Evolutionary conservation across 495 filamentous ascomycete genomes (phyloP), one percentile per base, ranked within the genome.

Genomic region (Friedmanniomyces endolithicus): DNA sequence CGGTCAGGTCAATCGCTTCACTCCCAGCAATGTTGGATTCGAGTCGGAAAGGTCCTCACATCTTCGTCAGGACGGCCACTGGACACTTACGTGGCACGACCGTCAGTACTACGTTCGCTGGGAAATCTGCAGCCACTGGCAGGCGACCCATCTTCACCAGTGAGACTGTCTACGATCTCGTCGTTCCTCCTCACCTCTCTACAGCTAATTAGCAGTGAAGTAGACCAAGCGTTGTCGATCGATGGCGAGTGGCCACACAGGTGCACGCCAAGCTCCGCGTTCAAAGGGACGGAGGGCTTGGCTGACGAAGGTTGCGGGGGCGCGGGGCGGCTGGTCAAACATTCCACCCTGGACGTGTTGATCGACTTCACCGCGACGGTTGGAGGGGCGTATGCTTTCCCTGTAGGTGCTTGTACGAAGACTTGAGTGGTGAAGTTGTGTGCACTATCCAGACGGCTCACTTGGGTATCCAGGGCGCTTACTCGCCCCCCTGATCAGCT

Each of bases 101-200:
- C 1, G 53, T 34, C 1, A 61, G 55, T 20, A 41, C 50, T 6
- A 54, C 41, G 6, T 63, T 63, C 14, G 19, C 37, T 11, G 78
- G 72, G 61, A 84, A 84, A 68, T 83, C 79, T 45, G 69, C 62
- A 22, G 51, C 50, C 11, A 56, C 63, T 31, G 70, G 70, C 19
- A 71, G 60, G 33, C 70, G 65, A 34, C 63, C 62, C 53, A 69
- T 66, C 27, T 31, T 31, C 27, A 31, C 27, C 27, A 31, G 27
- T 31, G 27, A 31, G 35, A 6, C 29, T 50, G 11, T 31, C n/a
- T n/a, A n/a, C n/a, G 44, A 23, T 62, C 65, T 48, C 9, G 11
- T 48, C n/a, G n/a, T 47, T 47, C 9, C 27, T 31, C 27, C 4
- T 9, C 27, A 3, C 27, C 27, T 31, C 27, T 9, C 27, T 31